Evolutionary conservation across 192 early-diverging fungal species (phyloP).

Genomic region (Ambispora gerdemannii): DNA sequence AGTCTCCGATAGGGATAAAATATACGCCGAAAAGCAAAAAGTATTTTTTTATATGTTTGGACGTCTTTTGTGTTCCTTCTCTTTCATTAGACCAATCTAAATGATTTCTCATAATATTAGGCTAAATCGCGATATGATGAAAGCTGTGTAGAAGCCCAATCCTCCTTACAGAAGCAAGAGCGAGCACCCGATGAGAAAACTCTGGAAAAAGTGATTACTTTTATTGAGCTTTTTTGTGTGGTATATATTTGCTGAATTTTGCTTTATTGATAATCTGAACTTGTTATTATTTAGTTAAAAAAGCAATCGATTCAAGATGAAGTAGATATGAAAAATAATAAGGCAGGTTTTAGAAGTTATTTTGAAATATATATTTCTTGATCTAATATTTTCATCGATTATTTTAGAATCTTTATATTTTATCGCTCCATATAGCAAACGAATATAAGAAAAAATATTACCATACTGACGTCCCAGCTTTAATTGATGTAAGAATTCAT

Average conservation of each 20-base stretch:
- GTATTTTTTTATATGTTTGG: constrained; percentile 39
- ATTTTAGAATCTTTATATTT: constrained; percentile 63
- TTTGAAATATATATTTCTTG: neutral
- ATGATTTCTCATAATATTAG: no score
- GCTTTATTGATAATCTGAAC: constrained; percentile 9
- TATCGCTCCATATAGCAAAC: constrained; percentile 61
- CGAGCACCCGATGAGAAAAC: constrained; percentile 59
- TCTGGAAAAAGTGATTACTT: constrained; percentile 47
- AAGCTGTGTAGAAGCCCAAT: constrained; percentile 62
- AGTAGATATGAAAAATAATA: constrained; percentile 66
- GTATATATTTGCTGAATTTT: neutral
- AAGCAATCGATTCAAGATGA: constrained; percentile 53
- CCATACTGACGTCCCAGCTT: constrained; percentile 56
- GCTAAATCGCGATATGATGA: constrained; percentile 55
- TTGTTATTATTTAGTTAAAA: constrained; percentile 31
- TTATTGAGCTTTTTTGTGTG: constrained; percentile 13
- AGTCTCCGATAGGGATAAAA: constrained; percentile 55
- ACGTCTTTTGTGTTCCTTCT: no score
- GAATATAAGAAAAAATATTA: constrained; percentile 61
- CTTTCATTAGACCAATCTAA: no score
- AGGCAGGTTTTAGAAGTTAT: constrained; percentile 35
- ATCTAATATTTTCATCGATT: neutral
- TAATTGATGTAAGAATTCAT: constrained; percentile 61
- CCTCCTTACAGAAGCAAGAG: constrained; percentile 52
- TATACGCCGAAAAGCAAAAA: constrained; percentile 60